Evolutionary conservation across 129 eudicot species (phyloP).

Genomic region (Artemisia tridentata): DNA sequence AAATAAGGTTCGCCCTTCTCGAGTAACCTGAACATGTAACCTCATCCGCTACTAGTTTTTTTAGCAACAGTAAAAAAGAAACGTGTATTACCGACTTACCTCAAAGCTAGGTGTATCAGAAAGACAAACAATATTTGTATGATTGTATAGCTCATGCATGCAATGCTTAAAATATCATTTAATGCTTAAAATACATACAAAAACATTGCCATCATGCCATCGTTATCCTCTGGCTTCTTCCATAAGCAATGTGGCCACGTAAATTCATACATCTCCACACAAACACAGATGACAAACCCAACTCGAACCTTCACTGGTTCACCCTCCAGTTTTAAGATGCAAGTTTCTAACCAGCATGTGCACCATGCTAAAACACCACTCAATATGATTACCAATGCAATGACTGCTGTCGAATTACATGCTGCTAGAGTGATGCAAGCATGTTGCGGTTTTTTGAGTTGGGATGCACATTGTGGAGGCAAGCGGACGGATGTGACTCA

Average conservation of each 20-base stretch:
- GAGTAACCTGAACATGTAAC: too few relatives aligned
- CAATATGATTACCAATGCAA: neutral
- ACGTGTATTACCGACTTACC: neutral
- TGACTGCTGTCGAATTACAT: neutral
- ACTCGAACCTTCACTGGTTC: too few relatives aligned
- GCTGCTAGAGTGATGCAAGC: conserved; percentile 23
- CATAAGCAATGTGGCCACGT: conserved; percentile 20
- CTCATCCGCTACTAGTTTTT: too few relatives aligned
- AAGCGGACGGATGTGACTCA: conserved; percentile 34
- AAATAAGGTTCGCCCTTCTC: too few relatives aligned
- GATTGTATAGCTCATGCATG: neutral
- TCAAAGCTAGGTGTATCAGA: neutral
- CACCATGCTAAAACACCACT: neutral
- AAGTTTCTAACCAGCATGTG: conserved; percentile 15
- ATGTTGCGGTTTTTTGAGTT: conserved; percentile 21
- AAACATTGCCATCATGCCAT: conserved; percentile 21
- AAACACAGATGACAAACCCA: conserved; percentile 9
- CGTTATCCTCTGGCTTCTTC: conserved; percentile 12
- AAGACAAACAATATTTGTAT: neutral
- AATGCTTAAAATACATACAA: conserved; percentile 34
- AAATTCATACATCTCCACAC: conserved; percentile 22
- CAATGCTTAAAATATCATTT: conserved; percentile 5
- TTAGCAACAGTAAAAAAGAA: too few relatives aligned
- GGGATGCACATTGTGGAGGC: conserved; percentile 22
- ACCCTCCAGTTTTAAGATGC: conserved; percentile 4